Base-by-base conservation (phyloP, 2,329 filamentous ascomycete genomes). In the Penicillium fuscoglaucum region DNA sequence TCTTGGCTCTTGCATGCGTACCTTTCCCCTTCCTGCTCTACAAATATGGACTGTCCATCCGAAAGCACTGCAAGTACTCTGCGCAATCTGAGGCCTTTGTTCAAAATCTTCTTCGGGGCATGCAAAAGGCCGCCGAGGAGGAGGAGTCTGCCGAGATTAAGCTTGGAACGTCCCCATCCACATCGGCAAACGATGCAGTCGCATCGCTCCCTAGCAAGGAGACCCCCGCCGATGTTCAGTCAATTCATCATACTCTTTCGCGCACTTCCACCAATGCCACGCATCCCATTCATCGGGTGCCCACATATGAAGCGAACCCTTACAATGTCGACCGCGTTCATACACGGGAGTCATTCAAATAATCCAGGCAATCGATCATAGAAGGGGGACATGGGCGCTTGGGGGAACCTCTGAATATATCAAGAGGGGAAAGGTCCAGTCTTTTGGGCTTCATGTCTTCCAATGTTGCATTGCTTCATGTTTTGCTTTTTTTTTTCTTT, bases 21-120 rank as follows among this genome's bases (percentile, higher is more conserved):
- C 77, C 77, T 0, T 78, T 79, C 57, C 77, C 76, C 4, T 78
- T 79, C 66, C 60, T 79, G 28, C 75, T 79, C 55, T 78, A 79
- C 67, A 76, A 74, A 60, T 76, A 78, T 59, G 77, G 76, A 21
- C 59, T 70, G 10, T 52, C 59, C 3, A 75, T 79, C 54, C 71
- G 77, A n/a, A 70, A 71, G 50, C 70, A 74, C 58, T 78, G 75
- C 70, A 76, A 77, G 61, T 79, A 72, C 58, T 71, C 76, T 19
- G 74, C 68, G 2, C 68, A 76, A 51, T 74, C 74, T 0, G 66
- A 69, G 40, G 65, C 66, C 6, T 68, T 67, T 44, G 61, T 67
- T 31, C 65, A 67, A 37, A 61, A 51, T 6, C 46, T 66, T 29
- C 58, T 66, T 13, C 57, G 44, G 12, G 56, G 40, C 6, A 46